These are phyloP conservation scores for Podospora comata DNA, from an alignment of 495 filamentous ascomycete species.

Conservation along the genomic window DNA sequence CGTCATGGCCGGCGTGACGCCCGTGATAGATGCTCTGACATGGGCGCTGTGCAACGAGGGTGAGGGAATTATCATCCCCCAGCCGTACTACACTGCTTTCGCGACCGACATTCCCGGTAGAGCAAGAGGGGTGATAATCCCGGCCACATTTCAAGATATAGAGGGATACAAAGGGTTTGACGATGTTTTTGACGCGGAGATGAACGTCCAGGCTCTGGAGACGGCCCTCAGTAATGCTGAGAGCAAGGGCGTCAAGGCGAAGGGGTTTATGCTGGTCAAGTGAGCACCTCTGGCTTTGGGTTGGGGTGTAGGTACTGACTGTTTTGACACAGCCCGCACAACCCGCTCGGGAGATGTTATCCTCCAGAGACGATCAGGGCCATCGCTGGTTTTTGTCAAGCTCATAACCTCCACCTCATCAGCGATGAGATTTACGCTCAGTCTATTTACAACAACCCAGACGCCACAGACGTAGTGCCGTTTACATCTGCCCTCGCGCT, in stretches of 20 bases:
- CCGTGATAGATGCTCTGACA: slow-evolving; percentile 29
- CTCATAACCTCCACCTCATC: slow-evolving; percentile 31
- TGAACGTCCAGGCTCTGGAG: slow-evolving; percentile 27
- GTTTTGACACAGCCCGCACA: slow-evolving; percentile 29
- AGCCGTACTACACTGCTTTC: slow-evolving; percentile 32
- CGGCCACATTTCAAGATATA: slow-evolving; percentile 38
- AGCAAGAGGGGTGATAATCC: slow-evolving; percentile 32
- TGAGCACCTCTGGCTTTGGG: slow-evolving; percentile 39
- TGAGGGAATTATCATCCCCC: slow-evolving; percentile 33
- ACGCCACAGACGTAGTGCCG: slow-evolving; percentile 8
- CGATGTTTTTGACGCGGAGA: slow-evolving; percentile 38
- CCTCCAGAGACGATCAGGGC: slow-evolving; percentile 19
- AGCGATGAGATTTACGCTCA: slow-evolving; percentile 37
- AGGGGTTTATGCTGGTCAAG: slow-evolving; percentile 26
- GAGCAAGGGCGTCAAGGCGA: slow-evolving; percentile 31
- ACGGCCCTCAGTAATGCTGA: slow-evolving; percentile 31
- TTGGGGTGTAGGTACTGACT: neutral
- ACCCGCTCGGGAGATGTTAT: slow-evolving; percentile 33
- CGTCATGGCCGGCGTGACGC: slow-evolving; percentile 30
- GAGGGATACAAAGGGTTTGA: slow-evolving; percentile 40
- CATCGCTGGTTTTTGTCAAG: slow-evolving; percentile 25
- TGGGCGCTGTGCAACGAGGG: slow-evolving; percentile 33
- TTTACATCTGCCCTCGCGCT: slow-evolving; percentile 41
- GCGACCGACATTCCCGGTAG: slow-evolving; percentile 23
- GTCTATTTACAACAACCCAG: slow-evolving; percentile 27